Evolutionary conservation across 2,329 filamentous ascomycete species (phyloP).

Genomic region (Phialophora verrucosa): DNA sequence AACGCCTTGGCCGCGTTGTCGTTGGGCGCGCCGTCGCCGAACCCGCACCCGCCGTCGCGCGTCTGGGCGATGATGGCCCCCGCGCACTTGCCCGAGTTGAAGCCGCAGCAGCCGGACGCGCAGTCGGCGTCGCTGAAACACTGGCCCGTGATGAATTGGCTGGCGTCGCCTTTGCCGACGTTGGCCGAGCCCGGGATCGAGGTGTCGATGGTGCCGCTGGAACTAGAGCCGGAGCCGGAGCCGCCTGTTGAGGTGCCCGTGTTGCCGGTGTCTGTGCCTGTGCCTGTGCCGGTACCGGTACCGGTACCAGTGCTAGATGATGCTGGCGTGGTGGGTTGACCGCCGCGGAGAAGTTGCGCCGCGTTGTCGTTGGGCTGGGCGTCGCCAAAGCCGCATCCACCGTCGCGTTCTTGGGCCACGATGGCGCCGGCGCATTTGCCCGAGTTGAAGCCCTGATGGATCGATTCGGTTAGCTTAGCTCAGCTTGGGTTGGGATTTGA

Average conservation of each 20-base stretch:
- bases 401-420: constrained; percentile 36
- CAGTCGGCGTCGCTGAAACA: constrained; percentile 49
- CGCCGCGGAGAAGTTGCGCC: constrained; percentile 32
- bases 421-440: constrained; percentile 44
- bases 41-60: constrained; percentile 41
- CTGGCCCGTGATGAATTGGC: constrained; percentile 49
- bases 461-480: too few species aligned
- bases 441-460: constrained; percentile 40
- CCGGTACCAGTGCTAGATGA: too few species aligned
- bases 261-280: neutral
- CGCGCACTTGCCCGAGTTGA: constrained; percentile 44
- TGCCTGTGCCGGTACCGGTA: constrained; percentile 8
- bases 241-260: neutral
- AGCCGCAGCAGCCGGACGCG: constrained; percentile 47
- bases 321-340: constrained; percentile 18
- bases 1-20: constrained; percentile 37
- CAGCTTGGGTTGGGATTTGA: too few species aligned
- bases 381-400: constrained; percentile 42
- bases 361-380: constrained; percentile 39
- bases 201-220: constrained; percentile 22
- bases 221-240: neutral
- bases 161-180: constrained; percentile 39
- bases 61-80: constrained; percentile 39
- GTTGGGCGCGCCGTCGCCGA: constrained; percentile 38
- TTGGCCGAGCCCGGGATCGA: constrained; percentile 30